A percentile compares a stretch with the other conserved stretches of the same genome.
Evolutionary conservation across 2,329 filamentous ascomycete genomes (phyloP).

Genomic region (Ophiobolus disseminans): DNA sequence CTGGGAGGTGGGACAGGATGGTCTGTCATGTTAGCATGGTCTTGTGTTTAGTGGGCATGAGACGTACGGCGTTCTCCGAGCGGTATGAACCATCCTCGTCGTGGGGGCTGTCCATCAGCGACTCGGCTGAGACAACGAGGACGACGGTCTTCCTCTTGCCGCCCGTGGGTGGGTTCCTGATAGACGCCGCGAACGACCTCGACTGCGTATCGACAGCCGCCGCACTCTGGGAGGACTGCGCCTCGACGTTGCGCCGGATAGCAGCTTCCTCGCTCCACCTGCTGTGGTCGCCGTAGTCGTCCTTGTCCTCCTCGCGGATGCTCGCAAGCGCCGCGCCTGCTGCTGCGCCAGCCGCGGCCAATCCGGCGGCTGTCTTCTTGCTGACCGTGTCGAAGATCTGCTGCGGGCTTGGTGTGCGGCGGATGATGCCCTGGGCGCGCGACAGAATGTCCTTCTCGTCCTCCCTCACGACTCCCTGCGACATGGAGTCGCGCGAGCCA

Average conservation of each 20-base stretch:
- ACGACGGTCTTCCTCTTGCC: conserved; percentile 73
- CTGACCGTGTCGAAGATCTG: conserved; percentile 86
- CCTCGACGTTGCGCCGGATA: conserved; percentile 60
- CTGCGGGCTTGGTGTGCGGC: conserved; percentile 84
- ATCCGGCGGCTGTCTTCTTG: conserved; percentile 79
- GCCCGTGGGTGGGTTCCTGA: conserved; percentile 31
- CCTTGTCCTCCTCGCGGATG: conserved; percentile 83
- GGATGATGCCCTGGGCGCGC: conserved; percentile 80
- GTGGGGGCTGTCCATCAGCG: conserved; percentile 61
- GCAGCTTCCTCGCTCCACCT: conserved; percentile 92
- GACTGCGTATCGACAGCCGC: conserved; percentile 43
- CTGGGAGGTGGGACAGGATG: conserved; percentile 86
- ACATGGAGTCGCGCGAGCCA: conserved; percentile 23
- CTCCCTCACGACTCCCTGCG: conserved; percentile 36
- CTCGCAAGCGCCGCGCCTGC: conserved; percentile 83
- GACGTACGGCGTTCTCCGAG: conserved; percentile 82
- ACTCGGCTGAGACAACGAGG: conserved; percentile 84
- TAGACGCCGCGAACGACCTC: conserved; percentile 40
- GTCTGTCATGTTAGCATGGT: conserved; percentile 50
- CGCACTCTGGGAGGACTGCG: conserved; percentile 44
- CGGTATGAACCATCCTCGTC: conserved; percentile 64
- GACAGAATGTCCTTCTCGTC: conserved; percentile 70
- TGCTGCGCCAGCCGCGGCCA: conserved; percentile 81
- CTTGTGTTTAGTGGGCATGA: background rate
- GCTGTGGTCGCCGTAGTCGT: conserved; percentile 83